Evolutionary conservation across 208 protist genomes (phyloP).

Genomic region (Phytomonas serpens): DNA sequence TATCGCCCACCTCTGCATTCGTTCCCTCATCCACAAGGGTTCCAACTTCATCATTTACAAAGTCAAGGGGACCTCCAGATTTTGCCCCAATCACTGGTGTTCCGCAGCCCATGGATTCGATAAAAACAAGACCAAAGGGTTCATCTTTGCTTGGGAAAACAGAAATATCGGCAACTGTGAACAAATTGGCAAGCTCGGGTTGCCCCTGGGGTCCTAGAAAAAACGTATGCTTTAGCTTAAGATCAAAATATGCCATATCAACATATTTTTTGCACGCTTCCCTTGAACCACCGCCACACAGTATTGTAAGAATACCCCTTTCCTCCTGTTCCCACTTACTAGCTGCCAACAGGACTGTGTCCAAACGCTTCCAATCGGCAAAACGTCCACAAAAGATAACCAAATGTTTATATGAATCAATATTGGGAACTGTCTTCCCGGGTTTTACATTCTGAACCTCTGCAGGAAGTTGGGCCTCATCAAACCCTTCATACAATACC

Average conservation of each 20-base stretch:
- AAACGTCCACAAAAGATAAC: slow-evolving; percentile 72
- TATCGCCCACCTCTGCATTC: slow-evolving; percentile 35
- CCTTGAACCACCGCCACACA: slow-evolving; percentile 47
- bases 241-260: slow-evolving; percentile 51
- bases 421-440: slow-evolving; percentile 31
- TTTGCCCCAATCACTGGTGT: slow-evolving; percentile 72
- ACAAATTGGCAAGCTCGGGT: slow-evolving; percentile 43
- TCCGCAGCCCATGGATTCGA: slow-evolving; percentile 76
- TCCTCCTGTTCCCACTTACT: slow-evolving; percentile 45
- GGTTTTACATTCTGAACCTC: slow-evolving; percentile 20
- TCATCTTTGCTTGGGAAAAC: slow-evolving; percentile 77
- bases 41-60: slow-evolving; percentile 59
- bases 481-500: slow-evolving; percentile 52
- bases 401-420: slow-evolving; percentile 48
- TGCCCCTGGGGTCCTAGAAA: slow-evolving; percentile 66
- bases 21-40: slow-evolving; percentile 54
- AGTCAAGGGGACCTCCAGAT: slow-evolving; percentile 71
- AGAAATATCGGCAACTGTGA: slow-evolving; percentile 44
- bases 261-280: slow-evolving; percentile 45
- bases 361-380: slow-evolving; percentile 69
- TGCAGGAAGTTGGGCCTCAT: slow-evolving; percentile 18
- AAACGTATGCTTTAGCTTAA: slow-evolving; percentile 53
- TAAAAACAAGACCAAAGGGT: slow-evolving; percentile 73
- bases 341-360: slow-evolving; percentile 50
- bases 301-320: slow-evolving; percentile 44